Conservation (phyloP, 371 early-diverging fungal genomes). For the Mortierella sp. region DNA sequence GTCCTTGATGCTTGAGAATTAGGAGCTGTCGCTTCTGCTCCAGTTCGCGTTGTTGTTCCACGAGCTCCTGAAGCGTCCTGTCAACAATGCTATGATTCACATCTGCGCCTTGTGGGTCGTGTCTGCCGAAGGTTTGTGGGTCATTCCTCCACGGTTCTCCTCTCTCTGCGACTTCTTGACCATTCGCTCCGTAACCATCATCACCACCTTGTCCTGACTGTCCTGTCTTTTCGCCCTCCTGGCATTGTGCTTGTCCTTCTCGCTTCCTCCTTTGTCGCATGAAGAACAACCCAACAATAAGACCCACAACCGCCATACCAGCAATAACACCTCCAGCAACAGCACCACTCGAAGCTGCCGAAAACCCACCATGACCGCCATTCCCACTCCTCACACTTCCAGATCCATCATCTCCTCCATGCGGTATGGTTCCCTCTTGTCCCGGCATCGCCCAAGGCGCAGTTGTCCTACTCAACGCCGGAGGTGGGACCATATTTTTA, state of each 20-base stretch:
- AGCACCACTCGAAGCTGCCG: neutral
- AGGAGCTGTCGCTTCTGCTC: neutral
- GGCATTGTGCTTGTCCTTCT: neutral
- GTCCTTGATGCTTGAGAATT: neutral
- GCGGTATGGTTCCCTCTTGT: neutral
- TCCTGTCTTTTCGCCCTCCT: neutral
- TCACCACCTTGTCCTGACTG: neutral
- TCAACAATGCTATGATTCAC: neutral
- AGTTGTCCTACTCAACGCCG: neutral
- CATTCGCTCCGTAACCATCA: neutral
- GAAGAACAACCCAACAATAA: neutral
- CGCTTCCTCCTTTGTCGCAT: neutral
- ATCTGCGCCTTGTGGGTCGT: neutral
- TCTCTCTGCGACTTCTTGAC: neutral
- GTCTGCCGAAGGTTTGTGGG: neutral
- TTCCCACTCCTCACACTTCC: neutral
- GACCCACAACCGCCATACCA: neutral
- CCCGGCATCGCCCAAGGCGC: neutral
- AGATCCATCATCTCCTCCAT: neutral
- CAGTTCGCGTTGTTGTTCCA: neutral
- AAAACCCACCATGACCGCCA: too few species aligned
- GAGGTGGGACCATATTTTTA: neutral
- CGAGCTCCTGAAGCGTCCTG: neutral
- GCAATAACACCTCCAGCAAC: neutral
- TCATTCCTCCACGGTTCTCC: neutral